Evolutionary conservation across 2,329 filamentous ascomycete genomes (phyloP), one percentile per base, ranked within the genome.

Genomic region (Fusarium udum): DNA sequence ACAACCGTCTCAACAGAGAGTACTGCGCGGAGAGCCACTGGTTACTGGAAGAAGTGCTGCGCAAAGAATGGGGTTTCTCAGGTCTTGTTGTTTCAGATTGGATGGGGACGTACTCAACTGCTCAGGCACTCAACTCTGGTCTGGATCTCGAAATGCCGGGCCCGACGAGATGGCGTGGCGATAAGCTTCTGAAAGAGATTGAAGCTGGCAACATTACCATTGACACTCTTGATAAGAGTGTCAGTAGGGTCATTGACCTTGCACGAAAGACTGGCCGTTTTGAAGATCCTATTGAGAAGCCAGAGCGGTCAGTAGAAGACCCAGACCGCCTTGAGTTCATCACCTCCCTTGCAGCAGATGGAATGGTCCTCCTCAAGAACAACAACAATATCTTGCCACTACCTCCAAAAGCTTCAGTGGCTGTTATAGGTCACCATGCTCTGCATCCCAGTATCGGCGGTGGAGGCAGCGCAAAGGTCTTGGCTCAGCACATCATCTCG

Each of bases 71-170:
- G 64, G 43, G 61, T 0, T 67, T 67, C 18, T 4, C 22, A 0
- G 64, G 64, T 0, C 16, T 59, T 4, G 51, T 67, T 1, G 45
- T 67, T 4, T 67, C 61, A 4, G 64, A 67, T 16, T 67, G 51
- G 61, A 65, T 67, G 51, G 64, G 64, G 3, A 66, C 61, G 7
- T 67, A 67, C 16, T 67, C 51, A 6, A 67, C 61, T 14, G 43
- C 64, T 18, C 36, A 51, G 12, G 39, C 51, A 1, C 43, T 66
- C 4, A 51, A 34, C 12, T 28, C 64, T 11, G 64, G 64, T 3
- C 28, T 67, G n/a, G 61, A 67, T 40, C 43, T 67, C 1, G 64
- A 67, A 16, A 65, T 65, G 63, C 60, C 63, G 20, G 64, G 64
- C 2, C 49, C 61, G 7, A 65, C 60, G 1, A 64, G 40, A n/a